Percentiles rank a stretch among this genome's conserved stretches.
Evolutionary conservation across 306 rosid genomes (phyloP).

Genomic region (Calophaca sinica): DNA sequence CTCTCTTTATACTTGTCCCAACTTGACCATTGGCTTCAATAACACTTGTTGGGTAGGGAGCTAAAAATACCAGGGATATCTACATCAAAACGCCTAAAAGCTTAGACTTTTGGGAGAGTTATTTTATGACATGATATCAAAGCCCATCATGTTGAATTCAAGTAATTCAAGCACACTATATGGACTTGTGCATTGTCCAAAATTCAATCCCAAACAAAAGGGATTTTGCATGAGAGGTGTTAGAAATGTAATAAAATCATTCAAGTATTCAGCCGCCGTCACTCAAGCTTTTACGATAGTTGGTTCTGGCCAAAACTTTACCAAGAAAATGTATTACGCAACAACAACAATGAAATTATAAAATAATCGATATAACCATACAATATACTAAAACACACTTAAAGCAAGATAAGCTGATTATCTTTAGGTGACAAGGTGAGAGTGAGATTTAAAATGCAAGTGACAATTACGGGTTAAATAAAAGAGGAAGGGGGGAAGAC

Average conservation of each 20-base stretch:
- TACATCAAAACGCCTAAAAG: constrained; percentile 5
- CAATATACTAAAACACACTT: too few species aligned
- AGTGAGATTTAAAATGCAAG: too few species aligned
- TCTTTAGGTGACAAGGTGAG: too few species aligned
- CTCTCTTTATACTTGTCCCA: too few species aligned
- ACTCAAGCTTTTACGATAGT: neutral
- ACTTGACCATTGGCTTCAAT: too few species aligned
- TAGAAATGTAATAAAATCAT: neutral
- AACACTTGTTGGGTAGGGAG: neutral
- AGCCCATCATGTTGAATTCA: neutral
- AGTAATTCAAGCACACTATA: neutral
- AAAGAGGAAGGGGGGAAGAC: too few species aligned
- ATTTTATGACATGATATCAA: neutral
- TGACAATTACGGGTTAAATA: too few species aligned
- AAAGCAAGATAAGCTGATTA: too few species aligned
- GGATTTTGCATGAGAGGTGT: constrained; percentile 1
- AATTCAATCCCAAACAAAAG: neutral
- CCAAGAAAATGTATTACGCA: too few species aligned
- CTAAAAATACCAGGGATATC: neutral
- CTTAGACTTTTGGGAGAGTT: constrained; percentile 1
- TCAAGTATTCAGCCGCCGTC: neutral
- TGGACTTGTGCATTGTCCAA: neutral
- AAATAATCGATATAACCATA: too few species aligned
- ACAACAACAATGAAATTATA: too few species aligned
- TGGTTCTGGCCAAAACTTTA: too few species aligned